Evolutionary conservation across 2,329 filamentous ascomycete species (phyloP), one percentile per base, ranked within the genome.

Genomic region (Arthrobotrys pseudoclavata): DNA sequence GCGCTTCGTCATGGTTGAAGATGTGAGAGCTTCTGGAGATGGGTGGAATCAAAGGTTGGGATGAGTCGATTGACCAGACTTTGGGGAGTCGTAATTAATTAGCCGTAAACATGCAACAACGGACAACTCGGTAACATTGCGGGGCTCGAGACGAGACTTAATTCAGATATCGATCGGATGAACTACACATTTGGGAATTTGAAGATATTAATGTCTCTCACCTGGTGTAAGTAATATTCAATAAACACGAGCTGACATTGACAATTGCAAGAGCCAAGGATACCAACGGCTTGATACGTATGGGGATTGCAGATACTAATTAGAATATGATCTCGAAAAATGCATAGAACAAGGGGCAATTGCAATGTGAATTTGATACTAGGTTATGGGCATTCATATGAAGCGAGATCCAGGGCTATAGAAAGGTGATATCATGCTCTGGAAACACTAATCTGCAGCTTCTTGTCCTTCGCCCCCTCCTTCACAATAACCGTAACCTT

Each of bases 401-500:
- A 34, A 34, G 7, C 7, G 12, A 1, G 12, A 9, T 34, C 31
- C 12, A 34, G 1, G 2, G 9, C 37, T n/a, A 40, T 15, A 12
- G 2, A 3, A 15, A 13, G 12, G 12, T 3, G 7, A 13, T 15
- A 40, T 67, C 29, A 72, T 55, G 74, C 74, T 34, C 62, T 77
- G 13, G 74, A 71, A 10, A 71, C 67, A 1, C 26, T 45, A 20
- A 77, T n/a, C 45, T 71, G 71, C 45, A 77, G 34, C 20, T 77
- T 77, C 67, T 77, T 77, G n/a, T 60, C 74, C 22, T 71, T 70
- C 4, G 60, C 74, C 18, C 31, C 74, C 3, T 68, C 74, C 29
- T 77, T 77, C n/a, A 77, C 67, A 1, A 62, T 48, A 20, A 77
- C 67, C 0, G 61, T 71, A 20, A 77, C 74, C 50, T 71, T 77